phyloP scores from a whole-genome alignment of 108 stramenopile species.

The Aurantiochytrium sp. region DNA sequence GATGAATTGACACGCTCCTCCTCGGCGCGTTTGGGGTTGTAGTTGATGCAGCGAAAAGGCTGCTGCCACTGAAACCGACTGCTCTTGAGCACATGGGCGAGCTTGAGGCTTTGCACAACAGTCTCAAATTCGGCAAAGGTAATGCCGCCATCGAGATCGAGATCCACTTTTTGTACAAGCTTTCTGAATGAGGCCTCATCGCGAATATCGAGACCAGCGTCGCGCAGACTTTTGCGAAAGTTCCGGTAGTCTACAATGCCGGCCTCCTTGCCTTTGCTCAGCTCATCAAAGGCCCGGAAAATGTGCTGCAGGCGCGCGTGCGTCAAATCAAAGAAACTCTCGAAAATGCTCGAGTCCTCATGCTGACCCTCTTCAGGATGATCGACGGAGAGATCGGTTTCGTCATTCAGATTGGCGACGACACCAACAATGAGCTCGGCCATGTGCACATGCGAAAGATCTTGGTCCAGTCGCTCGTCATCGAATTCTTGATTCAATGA shows the following conservation, averaged over 20 bases:
- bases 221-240: conserved; percentile 1
- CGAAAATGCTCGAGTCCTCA: background rate
- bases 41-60: background rate
- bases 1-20: background rate
- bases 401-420: background rate
- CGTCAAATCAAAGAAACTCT: background rate
- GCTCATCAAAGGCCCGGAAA: background rate
- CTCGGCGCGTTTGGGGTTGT: background rate
- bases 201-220: background rate
- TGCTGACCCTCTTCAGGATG: background rate
- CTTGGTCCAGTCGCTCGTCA: background rate
- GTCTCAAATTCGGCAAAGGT: conserved; percentile 39
- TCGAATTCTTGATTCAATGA: background rate
- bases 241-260: background rate
- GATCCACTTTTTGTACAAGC: conserved; percentile 30
- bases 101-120: conserved; percentile 26
- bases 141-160: conserved; percentile 34
- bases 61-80: background rate
- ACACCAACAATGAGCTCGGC: conserved; percentile 18
- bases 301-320: conserved; percentile 5
- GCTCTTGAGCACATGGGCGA: conserved; percentile 17
- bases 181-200: background rate
- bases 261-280: background rate
- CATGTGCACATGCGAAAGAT: background rate
- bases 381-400: background rate